phyloP scores from a whole-genome alignment of 306 rosid genomes.

The Vigna unguiculata region DNA sequence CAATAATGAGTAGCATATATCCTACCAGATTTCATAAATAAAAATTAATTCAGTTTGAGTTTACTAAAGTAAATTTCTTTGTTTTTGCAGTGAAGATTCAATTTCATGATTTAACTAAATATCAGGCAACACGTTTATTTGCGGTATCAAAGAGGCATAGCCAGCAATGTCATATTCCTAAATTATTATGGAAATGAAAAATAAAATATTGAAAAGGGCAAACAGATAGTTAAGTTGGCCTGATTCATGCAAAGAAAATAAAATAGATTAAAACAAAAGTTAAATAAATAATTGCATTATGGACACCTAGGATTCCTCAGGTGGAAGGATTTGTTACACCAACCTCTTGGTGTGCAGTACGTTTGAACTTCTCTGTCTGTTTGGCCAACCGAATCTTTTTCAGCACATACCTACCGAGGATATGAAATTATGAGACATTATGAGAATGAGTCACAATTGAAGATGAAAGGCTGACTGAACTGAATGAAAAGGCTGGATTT shows the following conservation, averaged over 20 bases:
- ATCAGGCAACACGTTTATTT: conserved; percentile 13
- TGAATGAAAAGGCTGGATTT: conserved; percentile 7
- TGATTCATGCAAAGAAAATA: not conserved
- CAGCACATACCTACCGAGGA: conserved; percentile 78
- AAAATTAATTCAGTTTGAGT: conserved; percentile 1
- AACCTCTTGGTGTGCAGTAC: conserved; percentile 96
- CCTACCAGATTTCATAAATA: conserved; percentile 15
- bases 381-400: conserved; percentile 95
- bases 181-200: not conserved
- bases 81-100: not conserved
- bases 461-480: conserved; percentile 22
- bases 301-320: conserved; percentile 39
- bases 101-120: conserved; percentile 12
- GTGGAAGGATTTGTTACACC: conserved; percentile 43
- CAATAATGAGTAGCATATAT: conserved; percentile 22
- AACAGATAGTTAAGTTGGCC: not conserved
- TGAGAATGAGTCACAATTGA: conserved; percentile 36
- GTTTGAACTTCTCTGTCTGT: conserved; percentile 91
- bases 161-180: not conserved
- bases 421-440: conserved; percentile 40
- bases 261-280: not conserved
- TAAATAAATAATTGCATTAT: conserved; percentile 20
- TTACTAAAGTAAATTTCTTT: not conserved
- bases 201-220: not conserved
- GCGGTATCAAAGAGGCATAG: not conserved